A percentile compares a stretch with the other conserved stretches of the same genome.
Conservation (phyloP, 176 grass and related monocot genomes). For the Saccharum spontaneum region DNA sequence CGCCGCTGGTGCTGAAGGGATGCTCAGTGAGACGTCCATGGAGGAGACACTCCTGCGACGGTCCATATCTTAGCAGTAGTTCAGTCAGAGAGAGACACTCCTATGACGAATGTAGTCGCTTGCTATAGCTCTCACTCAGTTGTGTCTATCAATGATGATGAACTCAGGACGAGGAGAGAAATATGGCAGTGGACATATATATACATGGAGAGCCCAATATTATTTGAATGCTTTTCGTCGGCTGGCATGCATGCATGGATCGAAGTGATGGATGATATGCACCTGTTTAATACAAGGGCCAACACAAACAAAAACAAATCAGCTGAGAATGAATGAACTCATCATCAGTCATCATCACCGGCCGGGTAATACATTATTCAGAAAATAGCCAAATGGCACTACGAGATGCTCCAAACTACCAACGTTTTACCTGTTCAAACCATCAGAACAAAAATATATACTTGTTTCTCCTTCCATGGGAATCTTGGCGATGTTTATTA, state of each 20-base stretch:
- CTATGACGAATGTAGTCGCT: too few species aligned
- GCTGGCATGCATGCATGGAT: neutral
- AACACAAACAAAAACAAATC: neutral
- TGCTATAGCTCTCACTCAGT: neutral
- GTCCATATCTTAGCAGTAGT: neutral
- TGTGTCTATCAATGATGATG: neutral
- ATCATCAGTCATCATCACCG: neutral
- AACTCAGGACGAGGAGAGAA: neutral
- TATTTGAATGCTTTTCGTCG: neutral
- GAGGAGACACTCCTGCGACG: neutral
- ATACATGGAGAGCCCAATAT: neutral
- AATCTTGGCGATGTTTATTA: neutral
- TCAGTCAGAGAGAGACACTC: too few species aligned
- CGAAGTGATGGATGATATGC: neutral
- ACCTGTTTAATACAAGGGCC: neutral
- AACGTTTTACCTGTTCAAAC: neutral
- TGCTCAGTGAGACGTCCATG: neutral
- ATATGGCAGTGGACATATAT: neutral
- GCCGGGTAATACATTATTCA: neutral
- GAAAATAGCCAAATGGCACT: neutral
- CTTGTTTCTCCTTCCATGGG: neutral
- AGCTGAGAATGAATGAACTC: neutral
- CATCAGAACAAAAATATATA: too few species aligned
- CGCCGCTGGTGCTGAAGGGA: neutral
- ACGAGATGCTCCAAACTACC: neutral